These are phyloP conservation scores for Melaleuca alternifolia DNA, from an alignment of 345 rosid species.

Conservation along the genomic window DNA sequence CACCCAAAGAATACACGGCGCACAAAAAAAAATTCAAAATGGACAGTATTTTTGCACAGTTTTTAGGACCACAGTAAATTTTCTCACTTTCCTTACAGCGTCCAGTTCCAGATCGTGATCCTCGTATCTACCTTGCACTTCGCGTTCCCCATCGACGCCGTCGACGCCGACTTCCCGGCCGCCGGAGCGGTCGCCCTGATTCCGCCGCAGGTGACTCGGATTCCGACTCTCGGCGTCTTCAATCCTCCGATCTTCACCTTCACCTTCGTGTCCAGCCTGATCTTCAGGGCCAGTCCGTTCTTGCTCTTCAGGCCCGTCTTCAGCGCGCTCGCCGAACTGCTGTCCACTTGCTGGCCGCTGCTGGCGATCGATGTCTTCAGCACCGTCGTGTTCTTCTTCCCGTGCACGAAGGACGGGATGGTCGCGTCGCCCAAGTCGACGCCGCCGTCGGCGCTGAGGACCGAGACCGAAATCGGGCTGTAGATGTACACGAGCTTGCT, in stretches of 20 bases:
- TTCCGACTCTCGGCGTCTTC: conserved; percentile 44
- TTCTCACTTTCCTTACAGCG: not conserved
- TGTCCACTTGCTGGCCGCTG: conserved; percentile 28
- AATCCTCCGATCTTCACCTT: conserved; percentile 58
- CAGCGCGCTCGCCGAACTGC: conserved; percentile 29
- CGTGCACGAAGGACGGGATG: conserved; percentile 50
- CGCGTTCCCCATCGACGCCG: conserved; percentile 40
- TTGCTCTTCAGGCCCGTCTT: conserved; percentile 45
- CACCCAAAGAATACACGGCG: not conserved
- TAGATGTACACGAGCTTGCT: conserved; percentile 56
- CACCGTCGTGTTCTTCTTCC: conserved; percentile 59
- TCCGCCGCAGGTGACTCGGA: conserved; percentile 62
- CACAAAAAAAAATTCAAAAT: not conserved
- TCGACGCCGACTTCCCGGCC: conserved; percentile 39
- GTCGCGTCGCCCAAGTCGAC: conserved; percentile 49
- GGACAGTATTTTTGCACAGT: not conserved
- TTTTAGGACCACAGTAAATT: not conserved
- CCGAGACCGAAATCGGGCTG: conserved; percentile 25
- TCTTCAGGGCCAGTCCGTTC: conserved; percentile 42
- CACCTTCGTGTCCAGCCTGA: conserved; percentile 52
- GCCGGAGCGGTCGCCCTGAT: conserved; percentile 42
- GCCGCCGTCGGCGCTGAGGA: conserved; percentile 15
- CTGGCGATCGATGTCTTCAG: conserved; percentile 38
- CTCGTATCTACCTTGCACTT: conserved; percentile 74
- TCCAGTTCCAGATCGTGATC: conserved; percentile 83